Evolutionary conservation across 2,329 filamentous ascomycete genomes (phyloP), one percentile per base, ranked within the genome.

Genomic region (Sporothrix pseudoabietina): DNA sequence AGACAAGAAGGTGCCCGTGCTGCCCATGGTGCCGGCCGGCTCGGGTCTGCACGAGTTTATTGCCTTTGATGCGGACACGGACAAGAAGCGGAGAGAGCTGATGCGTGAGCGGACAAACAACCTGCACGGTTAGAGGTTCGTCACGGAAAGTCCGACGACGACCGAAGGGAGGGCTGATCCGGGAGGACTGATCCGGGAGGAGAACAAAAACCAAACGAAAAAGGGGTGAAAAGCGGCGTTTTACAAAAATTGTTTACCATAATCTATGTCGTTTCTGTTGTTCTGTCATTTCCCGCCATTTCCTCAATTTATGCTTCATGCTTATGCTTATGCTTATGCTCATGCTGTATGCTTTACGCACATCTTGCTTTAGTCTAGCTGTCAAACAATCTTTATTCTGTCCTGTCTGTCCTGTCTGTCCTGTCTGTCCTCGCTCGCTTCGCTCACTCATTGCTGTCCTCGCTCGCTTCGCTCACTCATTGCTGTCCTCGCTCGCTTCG

Each of bases 1-100:
- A 4, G 96, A 98, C 82, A 91, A 91, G 84, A 92, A 96, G 88
- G 91, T 96, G 35, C 95, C 95, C 65, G 95, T 99, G n/a, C 85
- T 98, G 79, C 96, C 96, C 52, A 98, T 98, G 96, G 96, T 99
- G 65, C 95, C 95, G 3, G 91, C 89, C 54, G 96, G 96, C 52
- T 91, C 88, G 75, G 95, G 87, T 74, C 86, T 99, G 78, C 94
- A 98, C 81, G 96, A 98, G 83, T 98, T 98, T 84, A 86, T 98
- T 80, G 88, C 94, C 22, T 97, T 93, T 83, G 94, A 97, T 81
- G 87, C 90, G 26, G 66, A 65, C n/a, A 71, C 69, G 66, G 72
- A 73, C 47, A 71, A 73, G 69, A 63, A 68, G 70, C 72, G 72
- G 61, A 44, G 72, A 54, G 72, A 72, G 61, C 49, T 71, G 39